phyloP scores from a whole-genome alignment of 2,329 filamentous ascomycete genomes.

The Colletotrichum tanaceti region DNA sequence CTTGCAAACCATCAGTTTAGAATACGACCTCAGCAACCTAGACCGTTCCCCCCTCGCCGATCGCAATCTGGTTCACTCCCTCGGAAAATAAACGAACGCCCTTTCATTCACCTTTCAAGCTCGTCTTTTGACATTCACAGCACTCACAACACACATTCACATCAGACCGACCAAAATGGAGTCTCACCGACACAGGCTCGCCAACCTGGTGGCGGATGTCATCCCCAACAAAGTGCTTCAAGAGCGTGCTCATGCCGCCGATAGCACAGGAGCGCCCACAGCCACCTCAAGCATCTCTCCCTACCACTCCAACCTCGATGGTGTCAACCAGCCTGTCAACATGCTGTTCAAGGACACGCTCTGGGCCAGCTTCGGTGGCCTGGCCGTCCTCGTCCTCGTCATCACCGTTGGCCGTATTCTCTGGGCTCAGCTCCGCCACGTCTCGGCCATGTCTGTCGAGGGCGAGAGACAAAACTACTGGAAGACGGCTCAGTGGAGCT shows the following conservation, averaged over 20 bases:
- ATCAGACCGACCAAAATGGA: constrained; percentile 46
- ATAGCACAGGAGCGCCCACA: constrained; percentile 43
- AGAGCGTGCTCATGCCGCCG: constrained; percentile 43
- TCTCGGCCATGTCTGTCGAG: constrained; percentile 67
- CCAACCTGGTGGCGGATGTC: constrained; percentile 46
- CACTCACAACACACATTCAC: constrained; percentile 8
- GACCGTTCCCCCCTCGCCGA: constrained; percentile 12
- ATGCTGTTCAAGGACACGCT: constrained; percentile 66
- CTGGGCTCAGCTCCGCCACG: constrained; percentile 68
- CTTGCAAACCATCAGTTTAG: constrained; percentile 4
- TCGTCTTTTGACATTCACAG: constrained; percentile 28
- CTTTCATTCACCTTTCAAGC: background rate
- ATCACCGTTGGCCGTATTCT: constrained; percentile 66
- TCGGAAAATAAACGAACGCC: constrained; percentile 6
- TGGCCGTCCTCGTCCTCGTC: constrained; percentile 64
- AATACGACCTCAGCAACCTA: constrained; percentile 5
- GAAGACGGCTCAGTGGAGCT: constrained; percentile 66
- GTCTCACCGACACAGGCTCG: constrained; percentile 46
- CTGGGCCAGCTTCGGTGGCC: constrained; percentile 70
- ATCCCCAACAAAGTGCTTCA: constrained; percentile 49
- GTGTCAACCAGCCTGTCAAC: constrained; percentile 70
- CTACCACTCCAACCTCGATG: constrained; percentile 67
- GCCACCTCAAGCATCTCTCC: constrained; percentile 63
- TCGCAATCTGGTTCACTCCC: constrained; percentile 17
- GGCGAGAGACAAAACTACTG: constrained; percentile 69